phyloP scores from a whole-genome alignment of 495 filamentous ascomycete genomes.

The Pyronema domesticum region DNA sequence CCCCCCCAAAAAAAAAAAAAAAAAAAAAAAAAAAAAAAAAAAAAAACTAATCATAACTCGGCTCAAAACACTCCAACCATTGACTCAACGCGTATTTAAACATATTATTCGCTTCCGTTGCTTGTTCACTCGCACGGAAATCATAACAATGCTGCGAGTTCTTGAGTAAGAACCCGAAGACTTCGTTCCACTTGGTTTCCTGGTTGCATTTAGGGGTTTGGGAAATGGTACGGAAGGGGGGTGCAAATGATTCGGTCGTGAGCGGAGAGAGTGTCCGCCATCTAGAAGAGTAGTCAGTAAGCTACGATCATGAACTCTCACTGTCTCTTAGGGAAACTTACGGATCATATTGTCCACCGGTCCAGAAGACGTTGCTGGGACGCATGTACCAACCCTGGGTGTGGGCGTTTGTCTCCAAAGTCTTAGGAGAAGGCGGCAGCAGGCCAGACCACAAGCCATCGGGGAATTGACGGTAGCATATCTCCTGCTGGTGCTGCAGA shows the following conservation, averaged over 20 bases:
- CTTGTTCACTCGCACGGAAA: constrained; percentile 23
- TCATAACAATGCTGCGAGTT: constrained; percentile 38
- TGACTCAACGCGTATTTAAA: constrained; percentile 40
- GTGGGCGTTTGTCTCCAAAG: constrained; percentile 27
- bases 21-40: too few species aligned
- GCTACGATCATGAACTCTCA: not conserved
- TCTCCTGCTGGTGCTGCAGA: constrained; percentile 32
- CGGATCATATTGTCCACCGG: constrained; percentile 39
- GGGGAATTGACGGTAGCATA: constrained; percentile 38
- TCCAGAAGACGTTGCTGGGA: constrained; percentile 41
- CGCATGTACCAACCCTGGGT: constrained; percentile 40
- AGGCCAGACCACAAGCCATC: constrained; percentile 29
- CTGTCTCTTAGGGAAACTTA: not conserved
- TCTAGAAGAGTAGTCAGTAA: not conserved
- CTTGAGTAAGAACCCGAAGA: constrained; percentile 37
- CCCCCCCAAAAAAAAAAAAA: too few species aligned
- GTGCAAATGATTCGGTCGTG: constrained; percentile 30
- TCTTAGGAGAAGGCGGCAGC: constrained; percentile 29
- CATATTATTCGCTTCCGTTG: constrained; percentile 6
- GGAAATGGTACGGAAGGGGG: constrained; percentile 24
- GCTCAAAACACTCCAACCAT: constrained; percentile 35
- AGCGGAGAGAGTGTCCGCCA: constrained; percentile 38
- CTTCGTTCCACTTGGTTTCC: constrained; percentile 22
- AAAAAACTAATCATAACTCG: not conserved
- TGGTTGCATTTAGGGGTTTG: constrained; percentile 34